A percentile compares a stretch with the other conserved stretches of the same genome.
phyloP scores from a whole-genome alignment of 805 yeast species.

The Candida krabiensis region DNA sequence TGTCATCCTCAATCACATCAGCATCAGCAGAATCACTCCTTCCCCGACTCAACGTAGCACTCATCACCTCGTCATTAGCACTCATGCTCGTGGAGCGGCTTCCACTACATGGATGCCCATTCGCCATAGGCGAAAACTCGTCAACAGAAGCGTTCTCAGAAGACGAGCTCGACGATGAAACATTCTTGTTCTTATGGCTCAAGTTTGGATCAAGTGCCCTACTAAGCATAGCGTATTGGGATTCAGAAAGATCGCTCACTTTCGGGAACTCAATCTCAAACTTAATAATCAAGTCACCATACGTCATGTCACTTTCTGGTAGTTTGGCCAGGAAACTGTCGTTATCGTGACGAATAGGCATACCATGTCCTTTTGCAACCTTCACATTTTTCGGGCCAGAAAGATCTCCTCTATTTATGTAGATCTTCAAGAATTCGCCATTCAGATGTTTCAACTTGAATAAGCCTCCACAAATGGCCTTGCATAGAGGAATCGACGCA shows the following conservation, averaged over 20 bases:
- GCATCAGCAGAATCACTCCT: constrained; percentile 6
- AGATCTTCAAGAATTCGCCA: constrained; percentile 38
- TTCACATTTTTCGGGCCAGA: constrained; percentile 45
- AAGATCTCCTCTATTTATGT: constrained; percentile 50
- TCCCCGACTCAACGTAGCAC: too few species aligned
- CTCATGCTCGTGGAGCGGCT: constrained; percentile 7
- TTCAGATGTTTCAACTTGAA: constrained; percentile 36
- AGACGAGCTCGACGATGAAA: constrained; percentile 10
- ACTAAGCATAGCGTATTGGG: constrained; percentile 21
- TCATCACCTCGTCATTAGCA: neutral
- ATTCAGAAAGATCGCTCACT: constrained; percentile 41
- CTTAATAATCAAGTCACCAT: constrained; percentile 59
- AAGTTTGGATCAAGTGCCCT: constrained; percentile 17
- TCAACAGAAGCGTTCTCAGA: constrained; percentile 13
- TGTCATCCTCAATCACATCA: constrained; percentile 1
- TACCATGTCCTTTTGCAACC: constrained; percentile 48
- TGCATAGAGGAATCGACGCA: constrained; percentile 19
- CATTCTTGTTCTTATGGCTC: constrained; percentile 1
- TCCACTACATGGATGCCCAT: constrained; percentile 1
- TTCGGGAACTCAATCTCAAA: constrained; percentile 61
- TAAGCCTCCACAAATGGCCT: constrained; percentile 29
- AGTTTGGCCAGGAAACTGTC: neutral
- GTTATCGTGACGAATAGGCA: constrained; percentile 48
- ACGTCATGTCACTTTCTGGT: constrained; percentile 4
- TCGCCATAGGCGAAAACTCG: constrained; percentile 12